Percentiles rank a stretch among this genome's conserved stretches.
Conservation (phyloP, 306 rosid species). For the Cajanus cajan region DNA sequence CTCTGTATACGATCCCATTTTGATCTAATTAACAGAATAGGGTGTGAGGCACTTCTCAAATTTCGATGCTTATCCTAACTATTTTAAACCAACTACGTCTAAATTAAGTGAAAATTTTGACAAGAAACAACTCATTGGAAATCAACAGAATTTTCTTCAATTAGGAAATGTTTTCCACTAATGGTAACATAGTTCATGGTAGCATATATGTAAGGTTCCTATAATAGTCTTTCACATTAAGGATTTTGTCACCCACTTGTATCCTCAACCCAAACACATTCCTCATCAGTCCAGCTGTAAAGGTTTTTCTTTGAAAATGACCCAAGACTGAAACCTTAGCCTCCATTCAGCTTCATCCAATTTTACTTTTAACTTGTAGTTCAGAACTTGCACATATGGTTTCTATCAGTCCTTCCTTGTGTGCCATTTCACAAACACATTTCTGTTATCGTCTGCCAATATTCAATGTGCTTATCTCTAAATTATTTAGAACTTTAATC, state of each 20-base stretch:
- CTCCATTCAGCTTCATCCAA: conserved; percentile 30
- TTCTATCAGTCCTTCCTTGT: conserved; percentile 21
- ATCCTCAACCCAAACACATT: conserved; percentile 10
- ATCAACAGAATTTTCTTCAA: conserved; percentile 14
- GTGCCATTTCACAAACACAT: conserved; percentile 23
- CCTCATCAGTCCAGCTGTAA: conserved; percentile 39
- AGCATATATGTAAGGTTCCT: conserved; percentile 11
- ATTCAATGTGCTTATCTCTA: conserved; percentile 1
- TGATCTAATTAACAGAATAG: neutral
- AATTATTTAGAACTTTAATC: conserved; percentile 14
- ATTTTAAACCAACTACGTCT: neutral
- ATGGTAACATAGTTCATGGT: conserved; percentile 15
- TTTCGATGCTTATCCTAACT: neutral
- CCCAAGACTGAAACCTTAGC: conserved; percentile 32
- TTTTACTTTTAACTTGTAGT: conserved; percentile 28
- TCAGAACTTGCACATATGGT: conserved; percentile 28
- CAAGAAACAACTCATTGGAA: neutral
- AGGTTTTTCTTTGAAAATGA: conserved; percentile 38
- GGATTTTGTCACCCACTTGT: conserved; percentile 32
- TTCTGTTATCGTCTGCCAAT: conserved; percentile 18
- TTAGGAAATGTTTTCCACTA: conserved; percentile 8
- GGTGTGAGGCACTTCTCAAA: neutral
- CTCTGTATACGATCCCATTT: neutral
- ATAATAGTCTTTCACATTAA: conserved; percentile 5
- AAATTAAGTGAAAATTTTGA: neutral